Percentiles rank a stretch among this genome's conserved stretches.
phyloP scores from a whole-genome alignment of 2,329 filamentous ascomycete genomes.

The Arthrobotrys megalospora region DNA sequence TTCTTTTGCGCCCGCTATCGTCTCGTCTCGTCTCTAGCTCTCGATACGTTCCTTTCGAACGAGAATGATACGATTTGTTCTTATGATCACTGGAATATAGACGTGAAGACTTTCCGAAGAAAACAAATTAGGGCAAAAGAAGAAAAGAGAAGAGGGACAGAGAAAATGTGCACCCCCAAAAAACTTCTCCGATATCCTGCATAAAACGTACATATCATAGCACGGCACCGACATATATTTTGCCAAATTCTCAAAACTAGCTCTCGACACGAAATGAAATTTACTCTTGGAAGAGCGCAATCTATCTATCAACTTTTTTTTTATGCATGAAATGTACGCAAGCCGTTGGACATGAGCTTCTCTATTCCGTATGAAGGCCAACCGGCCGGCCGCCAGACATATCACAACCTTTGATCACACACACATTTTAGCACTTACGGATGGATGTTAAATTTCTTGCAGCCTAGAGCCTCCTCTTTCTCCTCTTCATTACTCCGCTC shows the following conservation, averaged over 20 bases:
- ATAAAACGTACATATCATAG: conserved; percentile 22
- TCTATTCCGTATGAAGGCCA: conserved; percentile 23
- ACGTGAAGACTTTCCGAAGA: conserved; percentile 23
- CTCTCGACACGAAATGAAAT: conserved; percentile 13
- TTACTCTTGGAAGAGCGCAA: conserved; percentile 7
- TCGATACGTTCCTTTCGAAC: conserved; percentile 18
- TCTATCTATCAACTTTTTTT: conserved; percentile 8
- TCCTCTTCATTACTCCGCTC: conserved; percentile 46
- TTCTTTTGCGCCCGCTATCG: not conserved
- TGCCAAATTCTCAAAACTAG: conserved; percentile 28
- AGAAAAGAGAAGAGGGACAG: not conserved
- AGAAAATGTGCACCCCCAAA: conserved; percentile 20
- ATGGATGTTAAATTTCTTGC: conserved; percentile 42
- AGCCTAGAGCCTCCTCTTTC: conserved; percentile 53
- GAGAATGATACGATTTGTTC: conserved; percentile 30
- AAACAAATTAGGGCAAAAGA: conserved; percentile 1
- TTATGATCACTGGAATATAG: conserved; percentile 28
- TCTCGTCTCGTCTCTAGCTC: conserved; percentile 18
- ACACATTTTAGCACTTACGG: conserved; percentile 17
- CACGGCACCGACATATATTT: conserved; percentile 29
- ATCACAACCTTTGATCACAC: conserved; percentile 27
- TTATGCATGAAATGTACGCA: conserved; percentile 28
- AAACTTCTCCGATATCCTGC: conserved; percentile 35
- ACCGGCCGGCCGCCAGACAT: conserved; percentile 28
- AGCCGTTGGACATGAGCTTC: conserved; percentile 21